These are phyloP conservation scores for Chaetoscypha palmicola DNA, from an alignment of 2,329 filamentous ascomycete genomes.

Conservation along the genomic window DNA sequence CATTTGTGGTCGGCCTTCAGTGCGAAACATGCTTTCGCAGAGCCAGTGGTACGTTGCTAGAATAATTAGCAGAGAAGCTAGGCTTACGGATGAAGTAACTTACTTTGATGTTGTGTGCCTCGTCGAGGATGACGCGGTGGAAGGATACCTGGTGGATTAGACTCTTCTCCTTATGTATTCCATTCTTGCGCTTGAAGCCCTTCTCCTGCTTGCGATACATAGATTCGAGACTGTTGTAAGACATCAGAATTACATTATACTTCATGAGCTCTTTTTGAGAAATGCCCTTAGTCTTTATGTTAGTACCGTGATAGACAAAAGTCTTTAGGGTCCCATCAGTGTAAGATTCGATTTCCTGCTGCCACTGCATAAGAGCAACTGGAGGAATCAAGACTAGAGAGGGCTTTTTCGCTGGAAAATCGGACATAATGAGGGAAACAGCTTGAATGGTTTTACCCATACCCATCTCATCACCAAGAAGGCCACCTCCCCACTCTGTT, in stretches of 20 bases:
- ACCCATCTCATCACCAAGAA: conserved; percentile 97
- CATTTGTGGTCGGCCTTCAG: conserved; percentile 84
- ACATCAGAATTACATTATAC: conserved; percentile 94
- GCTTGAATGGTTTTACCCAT: conserved; percentile 98
- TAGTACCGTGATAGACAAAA: conserved; percentile 83
- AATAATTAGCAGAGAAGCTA: conserved; percentile 18
- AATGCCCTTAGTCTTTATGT: conserved; percentile 72
- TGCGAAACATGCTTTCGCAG: conserved; percentile 91
- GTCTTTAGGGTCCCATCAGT: conserved; percentile 87
- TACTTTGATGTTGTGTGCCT: conserved; percentile 89
- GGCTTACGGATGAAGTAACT: conserved; percentile 1
- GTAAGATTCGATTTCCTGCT: conserved; percentile 69
- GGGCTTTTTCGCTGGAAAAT: conserved; percentile 77
- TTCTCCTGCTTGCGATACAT: conserved; percentile 89
- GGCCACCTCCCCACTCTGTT: conserved; percentile 75
- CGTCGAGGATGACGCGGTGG: conserved; percentile 88
- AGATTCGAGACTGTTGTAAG: conserved; percentile 86
- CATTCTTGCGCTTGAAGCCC: conserved; percentile 75
- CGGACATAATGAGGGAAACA: conserved; percentile 96
- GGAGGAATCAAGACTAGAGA: conserved; percentile 86
- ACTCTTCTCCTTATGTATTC: conserved; percentile 71
- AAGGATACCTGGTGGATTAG: conserved; percentile 80
- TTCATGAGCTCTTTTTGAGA: conserved; percentile 67
- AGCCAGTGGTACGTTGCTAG: conserved; percentile 74
- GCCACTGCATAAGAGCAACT: conserved; percentile 95